Evolutionary conservation across 176 grass and related monocot species (phyloP), one percentile per base, ranked within the genome.

Genomic region (Raddia distichophylla): DNA sequence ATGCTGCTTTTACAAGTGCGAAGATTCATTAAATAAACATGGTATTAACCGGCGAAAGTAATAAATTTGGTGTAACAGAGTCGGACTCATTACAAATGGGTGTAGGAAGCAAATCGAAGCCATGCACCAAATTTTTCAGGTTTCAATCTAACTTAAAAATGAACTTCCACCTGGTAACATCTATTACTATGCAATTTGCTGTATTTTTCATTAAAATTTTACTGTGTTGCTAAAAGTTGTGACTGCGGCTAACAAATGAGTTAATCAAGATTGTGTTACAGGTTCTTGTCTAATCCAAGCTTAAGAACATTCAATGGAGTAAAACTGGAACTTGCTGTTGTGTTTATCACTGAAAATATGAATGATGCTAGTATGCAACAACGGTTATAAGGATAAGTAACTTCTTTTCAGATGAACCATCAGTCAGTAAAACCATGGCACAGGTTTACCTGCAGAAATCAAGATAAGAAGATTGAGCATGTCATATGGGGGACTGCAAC

Each of bases 81-180:
- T 87, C 79, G 86, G 95, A 95, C 83, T 89, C 88, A 56, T 78
- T 78, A 80, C 91, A 88, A 94, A 74, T 64, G 85, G 93, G 90
- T 91, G 80, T 98, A 92, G 95, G 95, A 89, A 98, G 95, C 95
- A 98, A 98, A 94, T 94, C 76, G 86, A 98, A 98, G 92, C 95
- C 92, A 77, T 98, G 95, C 95, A 98, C 95, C 91, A 98, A 98
- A 89, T 94, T 98, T 94, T 98, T 98, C 95, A 98, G 95, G 95
- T 94, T 98, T 77, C 87, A 98, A 94, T 93, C 87, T 87, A 78
- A 89, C 85, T 73, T 94, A 94, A 90, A 90, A 90, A 92, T 71
- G 65, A 81, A 98, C 79, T 88, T 88, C 58, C 81, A 83, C 61
- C 74, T 91, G 81, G 83, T 92, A 91, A 90, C 83, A 76, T 91